Evolutionary conservation across 345 rosid species (phyloP).

Genomic region (Rhodamnia rubescens): DNA sequence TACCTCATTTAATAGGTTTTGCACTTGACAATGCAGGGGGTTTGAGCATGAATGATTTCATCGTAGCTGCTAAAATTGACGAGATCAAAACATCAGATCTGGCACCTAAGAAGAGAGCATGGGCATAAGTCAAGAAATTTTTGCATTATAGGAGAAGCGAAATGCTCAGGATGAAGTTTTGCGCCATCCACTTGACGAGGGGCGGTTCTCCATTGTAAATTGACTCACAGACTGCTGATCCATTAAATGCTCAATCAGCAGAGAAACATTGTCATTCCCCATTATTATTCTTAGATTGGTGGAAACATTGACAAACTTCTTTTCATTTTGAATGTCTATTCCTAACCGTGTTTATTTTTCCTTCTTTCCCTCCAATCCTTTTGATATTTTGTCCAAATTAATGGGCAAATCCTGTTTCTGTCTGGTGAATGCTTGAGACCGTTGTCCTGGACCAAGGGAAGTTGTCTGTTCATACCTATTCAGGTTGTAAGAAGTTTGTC

Average conservation of each 20-base stretch:
- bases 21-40: constrained; percentile 45
- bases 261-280: background rate
- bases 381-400: background rate
- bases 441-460: background rate
- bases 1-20: background rate
- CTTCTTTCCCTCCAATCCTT: background rate
- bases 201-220: background rate
- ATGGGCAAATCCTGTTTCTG: background rate
- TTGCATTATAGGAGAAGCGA: background rate
- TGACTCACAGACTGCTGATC: background rate
- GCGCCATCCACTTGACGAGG: background rate
- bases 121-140: constrained; percentile 40
- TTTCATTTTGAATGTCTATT: background rate
- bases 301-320: background rate
- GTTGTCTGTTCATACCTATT: background rate
- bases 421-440: background rate
- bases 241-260: background rate
- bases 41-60: constrained; percentile 81
- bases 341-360: background rate
- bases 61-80: constrained; percentile 83
- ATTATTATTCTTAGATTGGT: background rate
- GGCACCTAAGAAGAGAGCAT: constrained; percentile 56
- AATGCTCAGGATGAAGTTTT: background rate
- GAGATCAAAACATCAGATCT: constrained; percentile 83
- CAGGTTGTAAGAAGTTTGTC: background rate